Base-by-base conservation (phyloP, 129 eudicot genomes). In the Flaveria robusta region DNA sequence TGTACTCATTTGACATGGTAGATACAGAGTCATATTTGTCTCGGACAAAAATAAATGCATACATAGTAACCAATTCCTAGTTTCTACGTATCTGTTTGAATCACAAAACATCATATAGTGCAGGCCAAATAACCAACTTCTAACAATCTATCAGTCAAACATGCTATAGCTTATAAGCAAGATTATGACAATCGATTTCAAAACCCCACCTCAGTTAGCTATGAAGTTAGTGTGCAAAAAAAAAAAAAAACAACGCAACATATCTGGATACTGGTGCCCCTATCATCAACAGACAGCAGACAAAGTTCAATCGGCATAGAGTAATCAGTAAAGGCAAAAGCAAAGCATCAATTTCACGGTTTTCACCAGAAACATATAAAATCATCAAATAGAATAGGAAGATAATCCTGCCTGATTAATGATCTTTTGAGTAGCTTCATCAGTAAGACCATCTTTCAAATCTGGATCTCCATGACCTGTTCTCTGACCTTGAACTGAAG, bases 331-430 rank as follows among this genome's bases (percentile, higher is more conserved):
- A 27, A 58, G 67, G 23, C 58, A 12, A 56, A 42, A 19, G 1
- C 20, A 67, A 20, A 3, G 29, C 34, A 46, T 68, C 51, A 15
- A 26, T 7, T 41, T n/a, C n/a, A n/a, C n/a, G n/a, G n/a, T n/a
- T n/a, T n/a, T n/a, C n/a, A n/a, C n/a, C n/a, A n/a, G n/a, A n/a
- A n/a, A n/a, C n/a, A 59, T 9, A 66, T 13, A 29, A 26, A 75
- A 39, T 14, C 5, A 41, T 5, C 34, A 55, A 6, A 47, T 9
- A 64, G 23, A 41, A 73, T 18, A 42, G 19, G 41, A 6, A 59
- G 13, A 56, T 24, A 82, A 65, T 27, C 82, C 77, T 71, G 74
- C 98, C 91, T 93, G 98, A 83, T 87, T 90, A 41, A 93, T 14
- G 70, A 93, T 79, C 71, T 92, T 89, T 66, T 68, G 90, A 65